Evolutionary conservation across 176 grass and related monocot genomes (phyloP), one percentile per base, ranked within the genome.

Genomic region (barley (Hordeum vulgare)): DNA sequence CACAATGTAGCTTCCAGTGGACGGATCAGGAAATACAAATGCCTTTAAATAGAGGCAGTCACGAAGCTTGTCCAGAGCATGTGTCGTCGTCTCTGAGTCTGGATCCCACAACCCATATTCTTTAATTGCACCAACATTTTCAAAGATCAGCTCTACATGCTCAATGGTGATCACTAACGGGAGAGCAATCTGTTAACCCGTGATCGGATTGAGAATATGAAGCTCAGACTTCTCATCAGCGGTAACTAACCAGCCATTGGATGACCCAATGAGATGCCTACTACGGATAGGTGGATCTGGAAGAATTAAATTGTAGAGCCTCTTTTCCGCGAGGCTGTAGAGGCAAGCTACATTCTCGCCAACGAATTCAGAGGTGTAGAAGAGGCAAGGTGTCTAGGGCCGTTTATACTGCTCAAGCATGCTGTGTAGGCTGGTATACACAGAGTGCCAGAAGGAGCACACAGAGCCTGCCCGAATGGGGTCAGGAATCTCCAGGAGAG

Each of bases 401-500:
- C 65, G 65, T 11, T 68, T 68, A 35, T 37, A 68, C 8, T 11
- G 34, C 18, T 37, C 18, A 68, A 37, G 33, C 18, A n/a, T 18
- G 35, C 29, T 35, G 1, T 18, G 36, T 20, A 82, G 54, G 17
- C 27, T 62, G 15, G 3, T 15, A 29, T 83, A 83, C 0, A 59
- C 58, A 1, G 40, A 29, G 1, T 11, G 81, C 81, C 58, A 83
- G 15, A 70, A 11, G 20, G 27, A 20, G 5, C 58, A 83, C 12
- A 83, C 58, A 8, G 70, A 63, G 14, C 56, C 39, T 0, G 28
- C 81, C 0, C 71, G 81, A 25, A 63, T 29, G 3, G 75, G 41
- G 59, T 83, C 81, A 51, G 81, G 39, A 70, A 83, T 65, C 20
- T 83, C 58, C 11, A 83, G 56, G 25, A 5, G 14, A 1, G 26